Base-by-base conservation (phyloP, 345 rosid species). In the Streptanthus diversifolius region DNA sequence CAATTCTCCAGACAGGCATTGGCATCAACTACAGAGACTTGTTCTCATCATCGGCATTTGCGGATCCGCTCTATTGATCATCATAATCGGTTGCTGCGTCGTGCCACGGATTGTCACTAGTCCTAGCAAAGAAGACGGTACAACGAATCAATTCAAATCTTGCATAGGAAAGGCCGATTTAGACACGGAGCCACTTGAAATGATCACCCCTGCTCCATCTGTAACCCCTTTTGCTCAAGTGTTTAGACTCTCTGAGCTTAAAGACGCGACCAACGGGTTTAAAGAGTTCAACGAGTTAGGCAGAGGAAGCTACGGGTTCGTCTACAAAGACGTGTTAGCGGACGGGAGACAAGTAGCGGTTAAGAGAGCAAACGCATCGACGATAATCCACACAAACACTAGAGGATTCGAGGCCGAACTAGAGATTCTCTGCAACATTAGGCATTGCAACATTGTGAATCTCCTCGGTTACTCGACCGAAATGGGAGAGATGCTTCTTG, bases 201-300 rank as follows among this genome's bases (percentile, higher is more conserved):
- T 74, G 61, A 72, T 76, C 8, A 37, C 72, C 29, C 82, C 82
- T 70, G 75, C 75, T 56, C 86, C 70, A 29, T 72, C 87, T 0
- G 72, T 74, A 22, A 24, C 87, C 19, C 72, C 84, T 2, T 86
- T 72, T 39, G 95, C 97, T 66, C 98, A 88, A 73, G 83, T 88
- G 47, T 93, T 89, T 71, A 76, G 97, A 48, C 89, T 93, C 25
- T 82, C 90, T 4, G 97, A 93, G 81, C 80, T 93, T 5, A 93
- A 89, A 81, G 98, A 93, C 44, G 96, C 91, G 5, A 91, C 98
- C 3, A 89, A 91, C 59, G 97, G 97, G 10, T 93, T 93, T 82
- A 93, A 89, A 75, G 96, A 93, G 80, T 93, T 93, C 80, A 93
- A 88, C 27, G 96, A 87, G 82, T 85, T 93, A 40, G 97, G 97